Base-by-base conservation (phyloP, 2,329 filamentous ascomycete species). In the Grosmannia clavigera region DNA sequence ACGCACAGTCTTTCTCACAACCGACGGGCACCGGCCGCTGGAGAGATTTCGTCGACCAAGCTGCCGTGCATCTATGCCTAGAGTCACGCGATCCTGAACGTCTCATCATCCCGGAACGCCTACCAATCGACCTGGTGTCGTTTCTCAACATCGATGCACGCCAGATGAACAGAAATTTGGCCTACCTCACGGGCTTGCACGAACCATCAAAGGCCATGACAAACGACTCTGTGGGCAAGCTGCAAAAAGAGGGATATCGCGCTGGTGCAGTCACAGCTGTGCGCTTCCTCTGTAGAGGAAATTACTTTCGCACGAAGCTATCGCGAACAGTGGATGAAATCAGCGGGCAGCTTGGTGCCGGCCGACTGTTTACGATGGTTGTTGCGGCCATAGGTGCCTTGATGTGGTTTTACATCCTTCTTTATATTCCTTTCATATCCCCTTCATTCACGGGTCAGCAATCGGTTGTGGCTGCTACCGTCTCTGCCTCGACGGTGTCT, bases 81-180 rank as follows among this genome's bases (percentile, higher is more conserved):
- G 78, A 80, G 65, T 71, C 70, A 25, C 66, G 72, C 61, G 74
- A 75, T 54, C 61, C 70, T 2, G 69, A 70, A 52, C 68, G 68
- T 27, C 70, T 65, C 33, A 68, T 70, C 22, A 67, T 72, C 27
- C 70, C 75, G 58, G 70, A 72, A 59, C 71, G 76, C 48, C 67
- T 79, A 19, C 78, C 78, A 7, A 76, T 80, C 58, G 77, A 80
- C 63, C 67, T 79, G 22, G 66, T 67, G 2, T 78, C 76, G 12
- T 81, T 80, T 64, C 69, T 76, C 60, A 77, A 77, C 61, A 75
- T 80, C 61, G 77, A 80, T 64, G 73, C 76, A 33, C 72, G 77
- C 56, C 78, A 81, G 67, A 76, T 81, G 73, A 81, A 80, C 66
- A 72, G 77, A 61, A 79, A 80, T 63, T 67, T 81, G 27, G 76